These are phyloP conservation scores for Daldinia childiae DNA, from an alignment of 495 filamentous ascomycete species.

Conservation along the genomic window DNA sequence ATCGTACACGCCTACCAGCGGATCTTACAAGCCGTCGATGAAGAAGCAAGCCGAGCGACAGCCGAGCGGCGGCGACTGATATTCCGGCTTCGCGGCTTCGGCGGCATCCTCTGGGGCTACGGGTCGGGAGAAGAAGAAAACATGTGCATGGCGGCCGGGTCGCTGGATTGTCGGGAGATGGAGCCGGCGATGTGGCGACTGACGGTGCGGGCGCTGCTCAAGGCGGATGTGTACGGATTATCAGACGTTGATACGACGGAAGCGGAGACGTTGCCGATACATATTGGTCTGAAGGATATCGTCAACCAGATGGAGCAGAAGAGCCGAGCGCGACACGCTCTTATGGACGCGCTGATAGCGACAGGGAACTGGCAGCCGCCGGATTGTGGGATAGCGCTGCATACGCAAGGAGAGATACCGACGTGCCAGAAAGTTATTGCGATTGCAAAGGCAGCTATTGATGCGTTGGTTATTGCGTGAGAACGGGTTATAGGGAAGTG, in stretches of 20 bases:
- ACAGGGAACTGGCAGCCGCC: conserved; percentile 38
- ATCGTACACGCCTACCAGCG: conserved; percentile 66
- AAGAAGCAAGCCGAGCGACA: conserved; percentile 50
- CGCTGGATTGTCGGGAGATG: conserved; percentile 48
- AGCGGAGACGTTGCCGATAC: conserved; percentile 12
- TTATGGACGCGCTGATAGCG: conserved; percentile 50
- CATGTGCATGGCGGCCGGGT: conserved; percentile 34
- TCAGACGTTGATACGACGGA: conserved; percentile 30
- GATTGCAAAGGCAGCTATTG: conserved; percentile 59
- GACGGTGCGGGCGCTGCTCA: conserved; percentile 60
- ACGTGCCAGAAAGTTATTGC: conserved; percentile 59
- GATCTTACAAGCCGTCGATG: conserved; percentile 59
- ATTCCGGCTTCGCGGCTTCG: conserved; percentile 57
- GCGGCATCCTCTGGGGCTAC: conserved; percentile 55
- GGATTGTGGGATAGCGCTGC: conserved; percentile 24
- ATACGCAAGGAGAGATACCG: conserved; percentile 40
- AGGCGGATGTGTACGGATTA: conserved; percentile 63
- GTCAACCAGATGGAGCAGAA: conserved; percentile 61
- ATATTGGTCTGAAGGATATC: conserved; percentile 61
- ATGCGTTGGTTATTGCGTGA: conserved; percentile 59
- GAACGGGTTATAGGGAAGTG: no score
- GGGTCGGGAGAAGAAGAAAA: conserved; percentile 18
- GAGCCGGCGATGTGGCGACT: conserved; percentile 61
- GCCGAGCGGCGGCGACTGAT: conserved; percentile 50
- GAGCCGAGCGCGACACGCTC: conserved; percentile 50